These are phyloP conservation scores for Eimeria sp. DNA, from an alignment of 169 alveolate genomes.

Conservation along the genomic window DNA sequence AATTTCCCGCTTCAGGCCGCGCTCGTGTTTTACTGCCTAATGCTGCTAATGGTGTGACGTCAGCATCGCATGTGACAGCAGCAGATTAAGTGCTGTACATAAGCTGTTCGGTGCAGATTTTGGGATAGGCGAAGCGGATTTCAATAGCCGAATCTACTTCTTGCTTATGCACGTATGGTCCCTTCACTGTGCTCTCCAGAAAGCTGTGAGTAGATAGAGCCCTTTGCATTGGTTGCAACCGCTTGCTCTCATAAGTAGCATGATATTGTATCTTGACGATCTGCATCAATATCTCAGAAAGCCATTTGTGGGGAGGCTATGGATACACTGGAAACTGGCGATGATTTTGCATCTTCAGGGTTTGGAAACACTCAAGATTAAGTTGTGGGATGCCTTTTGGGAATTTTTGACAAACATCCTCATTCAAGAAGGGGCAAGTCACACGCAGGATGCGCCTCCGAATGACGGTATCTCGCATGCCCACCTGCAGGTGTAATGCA, in stretches of 20 bases:
- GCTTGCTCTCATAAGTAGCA: neutral
- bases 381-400: conserved; percentile 80
- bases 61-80: neutral
- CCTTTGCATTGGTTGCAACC: neutral
- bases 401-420: conserved; percentile 69
- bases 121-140: conserved; percentile 52
- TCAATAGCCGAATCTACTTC: conserved; percentile 72
- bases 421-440: conserved; percentile 69
- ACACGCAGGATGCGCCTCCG: conserved; percentile 19
- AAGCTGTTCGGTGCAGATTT: conserved; percentile 55
- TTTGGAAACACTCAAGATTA: conserved; percentile 47
- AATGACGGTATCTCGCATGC: neutral
- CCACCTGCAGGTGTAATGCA: neutral
- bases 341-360: conserved; percentile 10
- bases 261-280: neutral
- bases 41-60: neutral
- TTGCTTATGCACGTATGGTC: conserved; percentile 77
- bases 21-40: neutral
- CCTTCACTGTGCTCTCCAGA: conserved; percentile 69
- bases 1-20: neutral
- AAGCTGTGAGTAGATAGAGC: neutral
- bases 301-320: neutral
- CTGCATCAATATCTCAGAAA: neutral
- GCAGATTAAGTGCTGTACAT: neutral
- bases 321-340: neutral